These are phyloP conservation scores for Rhodotorula paludigena DNA, from an alignment of 768 basidiomycete genomes.

Conservation along the genomic window DNA sequence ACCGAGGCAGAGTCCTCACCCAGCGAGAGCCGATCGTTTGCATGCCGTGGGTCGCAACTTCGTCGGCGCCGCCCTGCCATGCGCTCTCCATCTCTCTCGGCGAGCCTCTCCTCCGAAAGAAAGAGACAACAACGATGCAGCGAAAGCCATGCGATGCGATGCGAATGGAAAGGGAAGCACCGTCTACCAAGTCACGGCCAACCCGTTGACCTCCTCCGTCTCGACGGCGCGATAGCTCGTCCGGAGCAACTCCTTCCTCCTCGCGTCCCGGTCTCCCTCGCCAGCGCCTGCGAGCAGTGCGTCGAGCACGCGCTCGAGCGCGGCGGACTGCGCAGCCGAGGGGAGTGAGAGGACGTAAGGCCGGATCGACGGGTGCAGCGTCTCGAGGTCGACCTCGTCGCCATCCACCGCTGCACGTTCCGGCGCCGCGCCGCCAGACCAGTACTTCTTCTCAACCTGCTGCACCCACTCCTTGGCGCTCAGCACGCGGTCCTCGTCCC, in stretches of 20 bases:
- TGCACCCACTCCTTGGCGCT: constrained; percentile 42
- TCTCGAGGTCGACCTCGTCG: neutral
- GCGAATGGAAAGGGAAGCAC: too few species aligned
- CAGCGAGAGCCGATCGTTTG: too few species aligned
- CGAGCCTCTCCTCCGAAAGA: too few species aligned
- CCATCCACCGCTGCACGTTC: neutral
- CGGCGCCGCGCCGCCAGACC: constrained; percentile 8
- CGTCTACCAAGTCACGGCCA: constrained; percentile 44
- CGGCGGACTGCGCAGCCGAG: neutral
- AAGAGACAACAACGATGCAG: too few species aligned
- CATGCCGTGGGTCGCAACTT: too few species aligned
- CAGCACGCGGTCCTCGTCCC: constrained; percentile 28
- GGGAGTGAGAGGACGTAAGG: constrained; percentile 17
- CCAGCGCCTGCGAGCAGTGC: neutral
- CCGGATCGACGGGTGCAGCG: constrained; percentile 17
- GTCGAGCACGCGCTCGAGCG: neutral
- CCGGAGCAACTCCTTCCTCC: constrained; percentile 21
- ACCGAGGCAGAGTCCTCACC: too few species aligned
- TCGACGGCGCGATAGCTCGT: constrained; percentile 42
- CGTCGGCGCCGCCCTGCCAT: too few species aligned
- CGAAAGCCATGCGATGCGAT: too few species aligned
- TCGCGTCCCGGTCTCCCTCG: neutral
- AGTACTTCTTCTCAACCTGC: constrained; percentile 40
- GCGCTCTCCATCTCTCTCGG: too few species aligned
- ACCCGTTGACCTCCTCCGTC: constrained; percentile 43